Base-by-base conservation (phyloP, 257 asterid genomes). In the Avicennia marina region DNA sequence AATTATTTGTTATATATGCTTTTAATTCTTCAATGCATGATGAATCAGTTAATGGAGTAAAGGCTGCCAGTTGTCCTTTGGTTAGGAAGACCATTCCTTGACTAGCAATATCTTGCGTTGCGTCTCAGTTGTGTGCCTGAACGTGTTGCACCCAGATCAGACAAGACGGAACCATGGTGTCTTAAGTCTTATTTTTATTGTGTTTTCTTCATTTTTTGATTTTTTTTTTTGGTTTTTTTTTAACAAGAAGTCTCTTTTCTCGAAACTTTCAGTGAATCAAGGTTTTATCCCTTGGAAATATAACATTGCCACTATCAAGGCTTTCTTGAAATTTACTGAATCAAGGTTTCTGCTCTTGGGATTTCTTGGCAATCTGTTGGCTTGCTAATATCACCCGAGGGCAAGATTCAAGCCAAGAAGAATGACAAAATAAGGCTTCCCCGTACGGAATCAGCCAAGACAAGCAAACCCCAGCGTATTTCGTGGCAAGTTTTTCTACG, bases 381-480 rank as follows among this genome's bases (percentile, higher is more conserved):
- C n/a, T n/a, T 51, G 26, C 57, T 16, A 9, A 32, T 17, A 12
- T 17, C 16, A 53, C n/a, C n/a, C n/a, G 7, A 27, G 0, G 34
- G 46, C 44, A 41, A 58, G n/a, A n/a, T n/a, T n/a, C n/a, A 53
- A 22, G 46, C 52, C 40, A 8, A 17, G 34, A 11, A 49, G 19
- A 6, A 41, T 20, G 16, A 24, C 11, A n/a, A 41, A 6, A n/a
- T 43, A 26, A 25, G 31, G 34, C 44, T 43, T 66, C 40, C 27
- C 2, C 31, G 11, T 19, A 50, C 31, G 43, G 29, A n/a, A 42
- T 51, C 11, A 21, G 27, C 39, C 60, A 50, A 57, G 61, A 58
- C 43, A 61, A 61, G 46, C 56, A 59, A 59, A 33, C 12, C 56
- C n/a, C 46, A 31, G n/a, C 1, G 32, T 21, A 9, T 16, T 22